Conservation (phyloP, 257 asterid species). For the Lycium ferocissimum region DNA sequence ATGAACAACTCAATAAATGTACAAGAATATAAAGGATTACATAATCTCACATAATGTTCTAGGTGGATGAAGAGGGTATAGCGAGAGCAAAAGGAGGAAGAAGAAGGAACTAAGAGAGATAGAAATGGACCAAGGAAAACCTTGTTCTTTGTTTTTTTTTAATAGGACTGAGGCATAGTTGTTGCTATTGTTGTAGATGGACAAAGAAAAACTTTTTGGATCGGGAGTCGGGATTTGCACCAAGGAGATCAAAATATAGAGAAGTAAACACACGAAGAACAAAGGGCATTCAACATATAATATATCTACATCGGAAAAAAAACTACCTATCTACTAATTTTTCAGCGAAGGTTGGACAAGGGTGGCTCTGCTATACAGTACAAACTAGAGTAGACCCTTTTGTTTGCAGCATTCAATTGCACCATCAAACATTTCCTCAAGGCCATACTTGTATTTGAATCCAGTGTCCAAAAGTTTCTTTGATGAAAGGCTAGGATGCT, state of each 20-base stretch:
- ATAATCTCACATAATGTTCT: no score
- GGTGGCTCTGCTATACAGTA: background rate
- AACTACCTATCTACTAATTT: background rate
- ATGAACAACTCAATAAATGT: no score
- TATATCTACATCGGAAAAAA: background rate
- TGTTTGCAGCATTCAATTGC: constrained; percentile 59
- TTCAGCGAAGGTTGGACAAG: background rate
- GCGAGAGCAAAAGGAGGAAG: no score
- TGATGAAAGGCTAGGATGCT: constrained; percentile 48
- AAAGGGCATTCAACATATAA: background rate
- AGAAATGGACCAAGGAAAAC: no score
- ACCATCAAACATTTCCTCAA: constrained; percentile 65
- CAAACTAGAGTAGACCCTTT: constrained; percentile 42
- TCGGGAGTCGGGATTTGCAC: background rate
- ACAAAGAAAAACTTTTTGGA: background rate
- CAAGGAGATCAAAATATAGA: no score
- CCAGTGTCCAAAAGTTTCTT: constrained; percentile 57
- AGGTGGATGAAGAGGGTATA: no score
- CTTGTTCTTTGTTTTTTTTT: no score
- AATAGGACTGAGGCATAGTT: no score
- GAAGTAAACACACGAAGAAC: background rate
- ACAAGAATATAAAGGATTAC: no score
- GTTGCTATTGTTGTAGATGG: background rate
- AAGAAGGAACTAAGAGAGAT: no score
- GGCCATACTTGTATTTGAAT: constrained; percentile 56